Conservation (phyloP, 441 rosid genomes). For the Adansonia gregorii region DNA sequence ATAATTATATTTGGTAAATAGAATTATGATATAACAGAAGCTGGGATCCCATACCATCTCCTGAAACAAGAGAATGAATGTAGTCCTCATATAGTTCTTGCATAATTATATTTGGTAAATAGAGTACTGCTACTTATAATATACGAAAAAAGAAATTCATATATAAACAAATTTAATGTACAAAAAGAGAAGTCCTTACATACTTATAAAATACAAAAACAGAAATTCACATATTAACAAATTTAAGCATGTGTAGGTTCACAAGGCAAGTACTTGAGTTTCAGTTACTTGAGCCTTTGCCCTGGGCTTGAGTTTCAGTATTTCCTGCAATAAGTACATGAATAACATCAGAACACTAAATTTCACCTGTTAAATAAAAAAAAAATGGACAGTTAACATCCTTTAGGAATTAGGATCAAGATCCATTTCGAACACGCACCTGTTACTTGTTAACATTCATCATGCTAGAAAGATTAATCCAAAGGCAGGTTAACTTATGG, state of each 20-base stretch:
- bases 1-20: constrained; percentile 47
- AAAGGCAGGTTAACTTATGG: constrained; percentile 6
- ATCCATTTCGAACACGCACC: too few species aligned
- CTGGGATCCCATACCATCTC: constrained; percentile 85
- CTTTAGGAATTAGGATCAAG: too few species aligned
- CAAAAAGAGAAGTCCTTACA: too few species aligned
- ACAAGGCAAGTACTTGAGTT: constrained; percentile 48
- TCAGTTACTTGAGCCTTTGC: constrained; percentile 52
- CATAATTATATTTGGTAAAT: constrained; percentile 58
- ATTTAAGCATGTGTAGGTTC: constrained; percentile 56
- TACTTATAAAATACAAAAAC: too few species aligned
- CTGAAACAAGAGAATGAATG: constrained; percentile 74
- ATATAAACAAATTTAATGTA: background rate
- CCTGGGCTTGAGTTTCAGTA: constrained; percentile 65
- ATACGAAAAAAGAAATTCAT: background rate
- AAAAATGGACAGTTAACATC: too few species aligned
- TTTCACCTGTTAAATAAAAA: too few species aligned
- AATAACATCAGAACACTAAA: background rate
- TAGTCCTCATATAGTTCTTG: constrained; percentile 76
- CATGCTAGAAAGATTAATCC: constrained; percentile 7
- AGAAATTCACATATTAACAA: background rate
- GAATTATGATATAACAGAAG: constrained; percentile 76
- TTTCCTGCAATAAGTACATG: constrained; percentile 52
- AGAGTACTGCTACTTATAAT: background rate
- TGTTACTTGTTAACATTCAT: background rate